These are phyloP conservation scores for Hapsidospora chrysogenum DNA, from an alignment of 495 filamentous ascomycete genomes.

Conservation along the genomic window DNA sequence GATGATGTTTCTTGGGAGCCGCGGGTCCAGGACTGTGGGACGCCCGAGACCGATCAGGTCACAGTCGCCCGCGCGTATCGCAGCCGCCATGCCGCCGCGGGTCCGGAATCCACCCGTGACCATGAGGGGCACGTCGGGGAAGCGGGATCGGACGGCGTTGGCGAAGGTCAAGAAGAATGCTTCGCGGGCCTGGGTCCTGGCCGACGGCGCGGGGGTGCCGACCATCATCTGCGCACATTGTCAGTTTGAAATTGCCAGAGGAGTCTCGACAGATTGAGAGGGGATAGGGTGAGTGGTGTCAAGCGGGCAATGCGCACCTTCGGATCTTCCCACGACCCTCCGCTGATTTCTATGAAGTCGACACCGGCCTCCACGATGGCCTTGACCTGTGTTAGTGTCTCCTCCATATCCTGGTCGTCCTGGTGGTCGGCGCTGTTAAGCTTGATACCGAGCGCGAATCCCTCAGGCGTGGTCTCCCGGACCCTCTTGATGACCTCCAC, in stretches of 20 bases:
- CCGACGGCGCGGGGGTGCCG: conserved; percentile 28
- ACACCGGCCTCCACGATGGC: conserved; percentile 34
- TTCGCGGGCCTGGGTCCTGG: conserved; percentile 5
- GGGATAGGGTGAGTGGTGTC: background rate
- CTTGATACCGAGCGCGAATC: conserved; percentile 43
- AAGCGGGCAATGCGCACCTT: conserved; percentile 14
- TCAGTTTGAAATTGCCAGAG: too few species aligned
- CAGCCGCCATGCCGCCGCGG: conserved; percentile 34
- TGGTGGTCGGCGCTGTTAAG: conserved; percentile 43
- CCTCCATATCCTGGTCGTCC: conserved; percentile 22
- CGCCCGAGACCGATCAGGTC: conserved; percentile 41
- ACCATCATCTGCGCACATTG: conserved; percentile 3
- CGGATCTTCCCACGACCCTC: conserved; percentile 40
- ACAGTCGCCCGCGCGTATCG: conserved; percentile 33
- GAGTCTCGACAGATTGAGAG: background rate
- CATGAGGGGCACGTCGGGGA: conserved; percentile 26
- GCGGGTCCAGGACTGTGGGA: conserved; percentile 32
- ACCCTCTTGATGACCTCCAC: conserved; percentile 39
- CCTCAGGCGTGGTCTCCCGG: conserved; percentile 24
- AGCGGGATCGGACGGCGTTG: conserved; percentile 19
- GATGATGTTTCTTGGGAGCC: conserved; percentile 28
- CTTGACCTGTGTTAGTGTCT: conserved; percentile 33
- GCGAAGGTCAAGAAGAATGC: background rate
- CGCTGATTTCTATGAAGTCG: conserved; percentile 47
- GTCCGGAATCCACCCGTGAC: conserved; percentile 37